phyloP scores from a whole-genome alignment of 2,329 filamentous ascomycete species.

The Talaromyces sp. region DNA sequence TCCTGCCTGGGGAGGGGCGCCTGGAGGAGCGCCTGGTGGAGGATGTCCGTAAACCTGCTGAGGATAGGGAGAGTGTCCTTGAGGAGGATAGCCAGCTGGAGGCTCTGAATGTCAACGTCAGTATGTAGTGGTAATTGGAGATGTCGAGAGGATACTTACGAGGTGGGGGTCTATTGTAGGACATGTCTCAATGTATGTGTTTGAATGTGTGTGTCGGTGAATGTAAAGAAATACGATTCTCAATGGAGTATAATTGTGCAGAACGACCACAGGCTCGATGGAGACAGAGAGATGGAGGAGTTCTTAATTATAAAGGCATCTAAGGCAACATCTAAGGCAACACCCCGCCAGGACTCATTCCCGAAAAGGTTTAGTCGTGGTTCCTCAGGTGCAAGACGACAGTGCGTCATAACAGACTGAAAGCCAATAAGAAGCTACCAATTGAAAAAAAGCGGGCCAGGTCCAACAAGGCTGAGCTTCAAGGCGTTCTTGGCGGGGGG shows the following conservation, averaged over 20 bases:
- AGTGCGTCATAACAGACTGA: not conserved
- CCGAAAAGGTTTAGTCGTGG: not conserved
- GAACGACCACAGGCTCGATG: not conserved
- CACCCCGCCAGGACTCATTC: not conserved
- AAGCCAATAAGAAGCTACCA: not conserved
- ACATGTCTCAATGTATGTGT: conserved; percentile 4
- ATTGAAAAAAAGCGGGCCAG: not conserved
- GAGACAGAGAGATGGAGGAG: not conserved
- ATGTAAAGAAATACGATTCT: not conserved
- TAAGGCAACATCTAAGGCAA: not conserved
- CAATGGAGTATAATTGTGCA: not conserved
- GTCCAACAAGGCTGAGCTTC: not conserved
- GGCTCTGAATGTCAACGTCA: conserved; percentile 6
- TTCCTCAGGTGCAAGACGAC: not conserved
- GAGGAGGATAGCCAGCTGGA: conserved; percentile 19
- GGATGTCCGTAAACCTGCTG: conserved; percentile 14
- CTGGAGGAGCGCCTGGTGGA: conserved; percentile 5
- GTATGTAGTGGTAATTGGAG: not conserved
- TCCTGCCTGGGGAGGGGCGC: conserved; percentile 11
- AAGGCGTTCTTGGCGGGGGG: not conserved
- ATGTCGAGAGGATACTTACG: conserved; percentile 6
- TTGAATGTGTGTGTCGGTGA: not conserved
- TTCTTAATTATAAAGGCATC: not conserved
- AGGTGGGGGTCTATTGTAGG: conserved; percentile 18
- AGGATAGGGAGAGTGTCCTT: conserved; percentile 19